Evolutionary conservation across 1,284 basidiomycete species (phyloP), one percentile per base, ranked within the genome.

Genomic region (Trametes polyzona): DNA sequence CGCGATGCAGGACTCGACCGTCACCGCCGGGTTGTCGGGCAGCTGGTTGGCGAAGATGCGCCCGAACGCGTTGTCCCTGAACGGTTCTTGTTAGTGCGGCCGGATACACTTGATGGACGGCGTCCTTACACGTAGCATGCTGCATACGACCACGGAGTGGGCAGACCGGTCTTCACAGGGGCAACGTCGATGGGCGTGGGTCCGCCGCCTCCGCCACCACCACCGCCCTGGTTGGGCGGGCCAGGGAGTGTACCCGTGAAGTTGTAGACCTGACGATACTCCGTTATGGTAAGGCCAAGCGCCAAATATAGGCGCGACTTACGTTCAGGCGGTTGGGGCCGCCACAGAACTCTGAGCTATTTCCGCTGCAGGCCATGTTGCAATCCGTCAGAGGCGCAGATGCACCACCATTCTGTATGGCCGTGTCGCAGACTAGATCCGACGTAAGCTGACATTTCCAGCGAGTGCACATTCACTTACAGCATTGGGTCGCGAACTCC

Each of bases 291-390:
- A n/a, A 24, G 19, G n/a, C n/a, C 26, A 2, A 27, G 4, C 39
- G 42, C 3, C 32, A 16, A 24, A 23, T 12, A 46, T 14, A 49
- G 7, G 11, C 19, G 8, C 12, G 11, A 24, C 66, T 60, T 23
- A 70, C 67, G 44, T 74, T 74, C 7, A 76, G 66, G 17, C 72
- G 65, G 39, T 71, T 69, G 3, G 88, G 81, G 29, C 88, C 90
- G 39, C 90, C 88, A 64, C 90, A 91, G 53, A 82, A 82, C 65
- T 88, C 80, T 2, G 76, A 74, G 44, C 74, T 74, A 60, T 87
- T 84, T 5, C 86, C 87, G 1, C 72, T 71, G 64, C 87, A 90
- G 6, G 78, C 65, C 88, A 90, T 89, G 59, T 77, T 79, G 66
- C 88, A 90, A 41, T 81, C 80, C 2, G 74, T 67, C 11, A 77